Evolutionary conservation across 2,329 filamentous ascomycete species (phyloP).

Genomic region (Phyllosticta citribraziliensis): DNA sequence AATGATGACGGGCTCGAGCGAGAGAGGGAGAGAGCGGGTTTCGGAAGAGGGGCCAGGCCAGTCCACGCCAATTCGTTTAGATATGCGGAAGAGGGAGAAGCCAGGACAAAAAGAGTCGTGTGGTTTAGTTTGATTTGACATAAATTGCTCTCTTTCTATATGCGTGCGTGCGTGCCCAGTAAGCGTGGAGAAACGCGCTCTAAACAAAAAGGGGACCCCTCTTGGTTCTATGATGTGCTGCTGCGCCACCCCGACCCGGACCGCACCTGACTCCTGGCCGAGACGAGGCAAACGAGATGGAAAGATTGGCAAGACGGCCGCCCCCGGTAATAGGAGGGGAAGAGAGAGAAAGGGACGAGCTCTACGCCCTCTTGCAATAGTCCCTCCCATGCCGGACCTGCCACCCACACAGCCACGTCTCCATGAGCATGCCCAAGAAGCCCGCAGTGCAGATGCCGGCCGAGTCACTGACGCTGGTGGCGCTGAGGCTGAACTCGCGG

Average conservation of each 20-base stretch:
- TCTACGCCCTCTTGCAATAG: constrained; percentile 29
- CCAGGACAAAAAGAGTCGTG: too few relatives aligned
- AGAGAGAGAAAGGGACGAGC: neutral
- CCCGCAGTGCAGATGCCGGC: constrained; percentile 84
- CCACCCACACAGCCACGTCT: constrained; percentile 72
- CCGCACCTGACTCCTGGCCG: neutral
- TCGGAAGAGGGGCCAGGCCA: too few relatives aligned
- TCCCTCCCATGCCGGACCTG: constrained; percentile 73
- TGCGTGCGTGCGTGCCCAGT: too few relatives aligned
- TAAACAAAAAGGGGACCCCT: too few relatives aligned
- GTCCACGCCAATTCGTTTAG: neutral
- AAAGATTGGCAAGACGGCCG: neutral
- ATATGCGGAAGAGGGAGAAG: neutral
- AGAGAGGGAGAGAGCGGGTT: too few relatives aligned
- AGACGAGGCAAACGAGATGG: neutral
- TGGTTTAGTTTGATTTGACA: too few relatives aligned
- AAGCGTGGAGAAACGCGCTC: too few relatives aligned
- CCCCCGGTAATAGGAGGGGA: too few relatives aligned
- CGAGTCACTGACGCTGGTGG: constrained; percentile 86
- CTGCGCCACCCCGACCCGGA: too few relatives aligned
- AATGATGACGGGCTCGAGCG: too few relatives aligned
- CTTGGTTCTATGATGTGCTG: too few relatives aligned
- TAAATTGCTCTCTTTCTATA: too few relatives aligned
- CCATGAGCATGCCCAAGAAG: constrained; percentile 71
- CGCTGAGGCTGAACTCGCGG: constrained; percentile 82